These are phyloP conservation scores for Moesziomyces sp. DNA, from an alignment of 1,284 basidiomycete species.

Conservation along the genomic window DNA sequence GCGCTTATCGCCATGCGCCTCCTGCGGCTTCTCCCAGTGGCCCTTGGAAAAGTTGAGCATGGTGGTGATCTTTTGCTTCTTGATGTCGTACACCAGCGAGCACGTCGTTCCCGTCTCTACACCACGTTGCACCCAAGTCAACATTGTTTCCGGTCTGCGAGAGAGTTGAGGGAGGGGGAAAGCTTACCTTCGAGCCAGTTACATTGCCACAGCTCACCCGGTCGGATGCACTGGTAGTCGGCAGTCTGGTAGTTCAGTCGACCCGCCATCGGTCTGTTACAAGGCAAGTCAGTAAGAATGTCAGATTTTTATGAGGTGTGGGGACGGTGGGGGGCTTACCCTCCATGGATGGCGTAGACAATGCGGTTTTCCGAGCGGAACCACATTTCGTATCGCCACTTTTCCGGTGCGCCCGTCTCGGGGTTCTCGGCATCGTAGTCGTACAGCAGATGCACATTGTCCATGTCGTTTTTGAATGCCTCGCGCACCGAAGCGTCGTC, in stretches of 20 bases:
- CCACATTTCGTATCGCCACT: slow-evolving; percentile 66
- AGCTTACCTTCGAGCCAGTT: slow-evolving; percentile 61
- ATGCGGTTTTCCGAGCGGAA: slow-evolving; percentile 62
- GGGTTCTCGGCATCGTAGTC: slow-evolving; percentile 53
- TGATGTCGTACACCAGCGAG: slow-evolving; percentile 63
- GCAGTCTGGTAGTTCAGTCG: slow-evolving; percentile 65
- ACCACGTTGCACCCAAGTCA: not conserved
- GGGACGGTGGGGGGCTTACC: not conserved
- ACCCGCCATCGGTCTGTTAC: slow-evolving; percentile 57
- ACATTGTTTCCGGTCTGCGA: not conserved
- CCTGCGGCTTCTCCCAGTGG: slow-evolving; percentile 64
- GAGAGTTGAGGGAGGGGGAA: not conserved
- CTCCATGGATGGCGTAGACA: slow-evolving; percentile 64
- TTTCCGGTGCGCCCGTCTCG: slow-evolving; percentile 46
- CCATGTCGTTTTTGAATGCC: slow-evolving; percentile 42
- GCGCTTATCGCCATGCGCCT: slow-evolving; percentile 65
- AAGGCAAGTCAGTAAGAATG: not conserved
- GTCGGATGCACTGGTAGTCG: slow-evolving; percentile 63
- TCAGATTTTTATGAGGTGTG: too few relatives aligned
- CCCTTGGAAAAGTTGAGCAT: slow-evolving; percentile 65
- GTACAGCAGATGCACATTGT: slow-evolving; percentile 45
- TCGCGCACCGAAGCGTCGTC: slow-evolving; percentile 20
- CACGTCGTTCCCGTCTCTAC: slow-evolving; percentile 65
- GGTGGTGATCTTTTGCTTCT: slow-evolving; percentile 60
- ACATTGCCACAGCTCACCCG: slow-evolving; percentile 56